phyloP scores from a whole-genome alignment of 495 filamentous ascomycete genomes.

The Saxophila tyrrhenica region DNA sequence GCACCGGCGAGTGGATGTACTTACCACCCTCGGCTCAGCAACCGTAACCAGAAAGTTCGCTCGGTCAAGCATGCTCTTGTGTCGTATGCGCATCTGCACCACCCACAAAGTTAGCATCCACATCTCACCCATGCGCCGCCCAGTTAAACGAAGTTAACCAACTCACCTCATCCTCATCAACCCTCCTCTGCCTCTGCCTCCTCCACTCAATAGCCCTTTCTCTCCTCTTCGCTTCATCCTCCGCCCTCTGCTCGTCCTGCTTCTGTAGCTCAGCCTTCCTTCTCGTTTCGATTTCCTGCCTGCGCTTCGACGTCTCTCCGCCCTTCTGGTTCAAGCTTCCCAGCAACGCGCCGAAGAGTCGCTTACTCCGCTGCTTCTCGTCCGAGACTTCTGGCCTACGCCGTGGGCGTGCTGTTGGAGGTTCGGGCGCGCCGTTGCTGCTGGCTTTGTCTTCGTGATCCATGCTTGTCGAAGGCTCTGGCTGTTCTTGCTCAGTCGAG shows the following conservation, averaged over 20 bases:
- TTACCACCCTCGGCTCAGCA: constrained; percentile 65
- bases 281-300: constrained; percentile 80
- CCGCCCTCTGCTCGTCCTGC: constrained; percentile 60
- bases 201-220: constrained; percentile 50
- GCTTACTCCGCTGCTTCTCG: constrained; percentile 76
- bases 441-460: neutral
- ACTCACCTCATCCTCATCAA: constrained; percentile 69
- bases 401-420: constrained; percentile 11
- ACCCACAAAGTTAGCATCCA: neutral
- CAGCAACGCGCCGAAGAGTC: constrained; percentile 80
- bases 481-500: constrained; percentile 26
- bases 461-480: constrained; percentile 36
- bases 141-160: neutral
- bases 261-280: constrained; percentile 72
- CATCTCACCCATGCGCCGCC: constrained; percentile 20
- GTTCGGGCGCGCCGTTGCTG: neutral
- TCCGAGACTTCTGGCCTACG: constrained; percentile 48
- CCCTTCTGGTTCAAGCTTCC: constrained; percentile 66
- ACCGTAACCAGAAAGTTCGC: constrained; percentile 68
- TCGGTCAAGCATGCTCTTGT: constrained; percentile 57
- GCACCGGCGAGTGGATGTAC: constrained; percentile 24
- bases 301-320: constrained; percentile 56
- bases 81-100: constrained; percentile 65
- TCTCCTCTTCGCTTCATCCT: constrained; percentile 51
- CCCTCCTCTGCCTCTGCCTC: constrained; percentile 59